Percentiles rank a stretch among this genome's conserved stretches.
These are phyloP conservation scores for Mollisia scopiformis DNA, from an alignment of 2,329 filamentous ascomycete species.

Conservation along the genomic window DNA sequence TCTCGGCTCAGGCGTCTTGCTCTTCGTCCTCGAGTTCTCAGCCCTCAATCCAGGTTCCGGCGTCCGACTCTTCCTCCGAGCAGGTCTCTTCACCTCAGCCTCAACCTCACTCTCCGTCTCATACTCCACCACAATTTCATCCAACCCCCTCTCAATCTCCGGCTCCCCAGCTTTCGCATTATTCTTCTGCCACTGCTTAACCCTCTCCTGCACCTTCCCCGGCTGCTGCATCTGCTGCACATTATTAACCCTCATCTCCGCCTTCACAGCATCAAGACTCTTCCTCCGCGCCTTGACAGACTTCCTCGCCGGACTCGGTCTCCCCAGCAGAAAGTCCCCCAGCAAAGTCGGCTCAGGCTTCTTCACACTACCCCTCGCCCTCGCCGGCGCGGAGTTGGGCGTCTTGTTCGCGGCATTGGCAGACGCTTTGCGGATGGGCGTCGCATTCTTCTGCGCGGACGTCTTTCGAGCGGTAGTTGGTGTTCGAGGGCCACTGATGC, in stretches of 20 bases:
- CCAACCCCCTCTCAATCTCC: constrained; percentile 53
- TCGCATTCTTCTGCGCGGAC: constrained; percentile 12
- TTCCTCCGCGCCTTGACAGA: constrained; percentile 48
- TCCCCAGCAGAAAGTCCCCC: constrained; percentile 59
- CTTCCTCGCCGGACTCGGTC: constrained; percentile 57
- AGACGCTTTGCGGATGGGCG: not conserved
- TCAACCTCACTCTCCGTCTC: constrained; percentile 66
- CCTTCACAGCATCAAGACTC: constrained; percentile 61
- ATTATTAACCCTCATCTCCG: constrained; percentile 52
- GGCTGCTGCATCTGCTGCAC: constrained; percentile 63
- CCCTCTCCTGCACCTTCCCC: constrained; percentile 74
- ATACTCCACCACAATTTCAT: constrained; percentile 61
- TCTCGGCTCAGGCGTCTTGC: constrained; percentile 41
- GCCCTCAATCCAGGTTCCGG: not conserved
- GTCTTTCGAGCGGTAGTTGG: constrained; percentile 26
- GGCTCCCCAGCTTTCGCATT: constrained; percentile 67
- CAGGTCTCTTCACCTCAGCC: constrained; percentile 39
- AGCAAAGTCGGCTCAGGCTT: constrained; percentile 51
- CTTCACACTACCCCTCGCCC: constrained; percentile 23
- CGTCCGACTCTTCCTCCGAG: constrained; percentile 52
- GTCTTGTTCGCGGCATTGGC: constrained; percentile 20
- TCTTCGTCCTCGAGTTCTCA: constrained; percentile 48
- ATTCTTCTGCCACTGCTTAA: constrained; percentile 82
- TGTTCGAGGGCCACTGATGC: constrained; percentile 12
- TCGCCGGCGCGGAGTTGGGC: constrained; percentile 32